Evolutionary conservation across 306 rosid species (phyloP), one percentile per base, ranked within the genome.

Genomic region (Rosa persica): DNA sequence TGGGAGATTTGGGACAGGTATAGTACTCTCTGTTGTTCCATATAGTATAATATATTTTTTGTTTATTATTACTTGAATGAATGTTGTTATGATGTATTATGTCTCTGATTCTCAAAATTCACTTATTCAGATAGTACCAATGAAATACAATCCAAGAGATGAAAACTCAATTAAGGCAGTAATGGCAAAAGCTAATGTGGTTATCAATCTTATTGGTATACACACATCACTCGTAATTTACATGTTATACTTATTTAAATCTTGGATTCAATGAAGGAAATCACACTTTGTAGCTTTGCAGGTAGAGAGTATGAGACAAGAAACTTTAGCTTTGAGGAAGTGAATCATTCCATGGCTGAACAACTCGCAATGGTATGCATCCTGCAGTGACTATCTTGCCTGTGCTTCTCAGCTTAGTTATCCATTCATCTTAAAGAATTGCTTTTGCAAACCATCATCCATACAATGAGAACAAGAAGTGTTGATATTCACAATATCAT

Each of bases 1-100:
- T 93, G 99, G 99, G 99, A 48, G 99, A 95, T 88, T 85, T 95
- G 83, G 99, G 99, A 82, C 99, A 95, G 99, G 99, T 95, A 87
- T 52, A 81, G 75, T 72, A 11, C 58, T 64, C 69, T 52, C 74
- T 68, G 48, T 30, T 76, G 43, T 84, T 76, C 67, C 57, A 23
- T 55, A 36, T 46, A 27, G 54, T 52, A 46, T 47, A 75, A 17
- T 54, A 20, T 78, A 20, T 79, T 61, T 61, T 64, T 73, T 39
- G 12, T 62, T 70, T 75, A 72, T 40, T 54, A 38, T 17, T 74
- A 1, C 52, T 78, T 22, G 25, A 49, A 77, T 47, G 19, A 62
- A 55, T 49, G 47, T 40, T 58, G 67, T 43, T 84, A 72, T 74
- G 67, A 23, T 82, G 13, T 67, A 22, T 68, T 71, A 25, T 78